These are phyloP conservation scores for Malus hybrid DNA, from an alignment of 331 rosid species.

Conservation along the genomic window DNA sequence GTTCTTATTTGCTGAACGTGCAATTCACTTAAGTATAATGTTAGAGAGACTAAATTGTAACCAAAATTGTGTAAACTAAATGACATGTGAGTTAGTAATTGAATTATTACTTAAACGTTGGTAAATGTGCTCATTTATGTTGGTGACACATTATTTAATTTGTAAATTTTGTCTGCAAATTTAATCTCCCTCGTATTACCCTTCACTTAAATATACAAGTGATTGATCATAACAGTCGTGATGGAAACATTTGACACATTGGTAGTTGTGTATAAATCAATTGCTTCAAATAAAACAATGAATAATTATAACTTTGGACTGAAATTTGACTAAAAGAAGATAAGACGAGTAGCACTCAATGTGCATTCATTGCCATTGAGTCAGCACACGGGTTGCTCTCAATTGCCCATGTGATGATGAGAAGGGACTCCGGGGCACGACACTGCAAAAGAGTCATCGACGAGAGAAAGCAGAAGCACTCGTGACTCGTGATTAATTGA, in stretches of 20 bases:
- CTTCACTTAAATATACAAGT: too few species aligned
- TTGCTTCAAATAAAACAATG: neutral
- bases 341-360: neutral
- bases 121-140: rapidly evolving
- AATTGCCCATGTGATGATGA: neutral
- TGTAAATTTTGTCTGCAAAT: rapidly evolving
- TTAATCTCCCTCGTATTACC: rapidly evolving
- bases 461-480: neutral
- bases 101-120: too few species aligned
- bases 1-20: neutral
- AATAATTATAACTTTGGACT: neutral
- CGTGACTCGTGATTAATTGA: neutral
- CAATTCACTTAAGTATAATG: too few species aligned
- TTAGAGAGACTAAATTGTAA: too few species aligned
- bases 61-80: too few species aligned
- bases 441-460: neutral
- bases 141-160: too few species aligned
- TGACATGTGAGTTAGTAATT: too few species aligned
- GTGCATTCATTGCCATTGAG: neutral
- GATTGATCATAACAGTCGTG: neutral
- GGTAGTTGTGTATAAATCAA: neutral
- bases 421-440: neutral
- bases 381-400: neutral
- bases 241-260: neutral
- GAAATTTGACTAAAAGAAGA: neutral